These are phyloP conservation scores for Fusarium fracticaudum DNA, from an alignment of 2,329 filamentous ascomycete species.

Conservation along the genomic window DNA sequence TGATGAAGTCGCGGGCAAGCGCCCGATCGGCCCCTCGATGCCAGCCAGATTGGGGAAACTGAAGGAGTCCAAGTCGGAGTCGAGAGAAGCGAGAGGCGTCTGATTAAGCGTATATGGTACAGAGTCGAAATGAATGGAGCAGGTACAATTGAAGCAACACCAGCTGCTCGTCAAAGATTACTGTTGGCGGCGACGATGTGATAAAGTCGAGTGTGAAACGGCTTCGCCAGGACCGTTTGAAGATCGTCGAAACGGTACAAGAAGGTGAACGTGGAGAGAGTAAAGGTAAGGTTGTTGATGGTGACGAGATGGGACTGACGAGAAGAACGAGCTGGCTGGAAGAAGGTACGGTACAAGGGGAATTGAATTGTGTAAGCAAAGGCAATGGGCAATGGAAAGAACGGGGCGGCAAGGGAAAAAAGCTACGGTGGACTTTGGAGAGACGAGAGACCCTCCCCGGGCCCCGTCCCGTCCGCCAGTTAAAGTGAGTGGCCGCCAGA, in stretches of 20 bases:
- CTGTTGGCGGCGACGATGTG: conserved; percentile 8
- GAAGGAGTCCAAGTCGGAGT: conserved; percentile 27
- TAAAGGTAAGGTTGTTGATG: conserved; percentile 31
- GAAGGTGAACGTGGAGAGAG: conserved; percentile 33
- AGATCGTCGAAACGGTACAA: conserved; percentile 34
- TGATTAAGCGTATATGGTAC: conserved; percentile 1
- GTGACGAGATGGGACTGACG: conserved; percentile 23
- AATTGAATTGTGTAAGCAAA: conserved; percentile 46
- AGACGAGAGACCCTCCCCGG: conserved; percentile 17
- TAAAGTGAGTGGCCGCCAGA: conserved; percentile 21
- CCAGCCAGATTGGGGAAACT: conserved; percentile 49
- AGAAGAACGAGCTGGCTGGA: conserved; percentile 25
- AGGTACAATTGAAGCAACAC: conserved; percentile 40
- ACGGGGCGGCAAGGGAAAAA: conserved; percentile 42
- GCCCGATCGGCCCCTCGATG: conserved; percentile 51
- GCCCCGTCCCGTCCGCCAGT: conserved; percentile 33
- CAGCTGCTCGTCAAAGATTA: conserved; percentile 33
- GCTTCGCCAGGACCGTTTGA: conserved; percentile 35
- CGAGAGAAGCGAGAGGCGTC: conserved; percentile 17
- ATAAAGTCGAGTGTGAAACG: conserved; percentile 16
- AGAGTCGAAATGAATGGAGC: conserved; percentile 25
- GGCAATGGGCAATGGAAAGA: conserved; percentile 21
- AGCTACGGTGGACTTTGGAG: conserved; percentile 44
- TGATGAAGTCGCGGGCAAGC: conserved; percentile 50
- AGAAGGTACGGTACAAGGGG: conserved; percentile 29